phyloP scores from a whole-genome alignment of 768 basidiomycete species.

The Tricholoma saponaceum region DNA sequence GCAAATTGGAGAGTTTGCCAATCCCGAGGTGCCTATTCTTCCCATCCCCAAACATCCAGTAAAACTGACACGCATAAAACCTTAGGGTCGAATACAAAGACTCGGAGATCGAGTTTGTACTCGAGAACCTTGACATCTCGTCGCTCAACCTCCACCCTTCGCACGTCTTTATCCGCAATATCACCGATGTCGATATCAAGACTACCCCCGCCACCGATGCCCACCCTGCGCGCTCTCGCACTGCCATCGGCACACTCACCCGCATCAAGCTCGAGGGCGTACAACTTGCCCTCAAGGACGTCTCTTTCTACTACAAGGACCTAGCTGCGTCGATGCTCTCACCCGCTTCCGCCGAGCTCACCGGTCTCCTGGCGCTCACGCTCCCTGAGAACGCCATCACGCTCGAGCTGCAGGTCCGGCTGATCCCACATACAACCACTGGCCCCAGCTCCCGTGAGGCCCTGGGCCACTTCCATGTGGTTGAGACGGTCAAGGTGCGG shows the following conservation, averaged over 20 bases:
- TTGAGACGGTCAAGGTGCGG: constrained; percentile 52
- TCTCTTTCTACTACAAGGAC: constrained; percentile 75
- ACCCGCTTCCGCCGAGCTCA: constrained; percentile 53
- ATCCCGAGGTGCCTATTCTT: constrained; percentile 53
- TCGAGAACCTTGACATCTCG: constrained; percentile 72
- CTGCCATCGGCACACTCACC: constrained; percentile 58
- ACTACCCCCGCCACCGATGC: constrained; percentile 26
- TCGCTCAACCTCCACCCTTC: constrained; percentile 65
- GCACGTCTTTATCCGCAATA: constrained; percentile 68
- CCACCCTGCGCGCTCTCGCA: constrained; percentile 32
- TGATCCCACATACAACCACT: constrained; percentile 48
- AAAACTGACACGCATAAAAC: background rate
- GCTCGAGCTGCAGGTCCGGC: constrained; percentile 60
- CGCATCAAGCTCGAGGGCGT: constrained; percentile 64
- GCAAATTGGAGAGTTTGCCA: constrained; percentile 54
- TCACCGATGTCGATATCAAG: constrained; percentile 51
- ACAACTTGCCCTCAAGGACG: constrained; percentile 56
- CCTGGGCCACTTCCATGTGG: constrained; percentile 47
- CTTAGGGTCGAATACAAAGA: constrained; percentile 72
- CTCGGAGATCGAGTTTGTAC: constrained; percentile 62
- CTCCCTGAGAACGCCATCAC: constrained; percentile 68
- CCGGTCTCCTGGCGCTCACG: constrained; percentile 56
- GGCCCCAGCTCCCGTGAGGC: constrained; percentile 38
- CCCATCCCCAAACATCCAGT: background rate
- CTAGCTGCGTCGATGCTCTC: constrained; percentile 45